Conservation (phyloP, 2,329 filamentous ascomycete species). For the Fusarium sulawesiense region DNA sequence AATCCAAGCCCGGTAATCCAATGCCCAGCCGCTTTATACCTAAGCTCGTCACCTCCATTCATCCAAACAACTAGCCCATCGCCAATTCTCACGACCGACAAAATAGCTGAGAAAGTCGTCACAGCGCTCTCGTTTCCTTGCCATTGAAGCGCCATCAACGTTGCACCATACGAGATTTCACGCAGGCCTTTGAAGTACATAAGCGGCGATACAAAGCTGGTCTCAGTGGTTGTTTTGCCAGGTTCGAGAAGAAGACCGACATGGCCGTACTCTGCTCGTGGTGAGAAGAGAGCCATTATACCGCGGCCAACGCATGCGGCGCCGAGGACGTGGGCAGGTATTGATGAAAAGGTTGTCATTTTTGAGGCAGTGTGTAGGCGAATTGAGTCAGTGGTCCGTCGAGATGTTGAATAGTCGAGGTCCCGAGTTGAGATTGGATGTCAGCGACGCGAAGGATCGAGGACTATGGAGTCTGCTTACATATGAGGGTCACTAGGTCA, state of each 20-base stretch:
- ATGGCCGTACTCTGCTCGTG: slow-evolving; percentile 41
- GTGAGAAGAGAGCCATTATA: slow-evolving; percentile 40
- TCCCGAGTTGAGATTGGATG: background rate
- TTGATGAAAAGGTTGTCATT: slow-evolving; percentile 42
- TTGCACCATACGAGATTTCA: slow-evolving; percentile 49
- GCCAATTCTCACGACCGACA: slow-evolving; percentile 48
- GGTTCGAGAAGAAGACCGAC: slow-evolving; percentile 43
- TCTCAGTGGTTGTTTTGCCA: too few species aligned
- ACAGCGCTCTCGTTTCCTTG: slow-evolving; percentile 47
- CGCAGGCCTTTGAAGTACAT: slow-evolving; percentile 53
- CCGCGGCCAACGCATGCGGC: slow-evolving; percentile 42
- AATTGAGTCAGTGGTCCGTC: background rate
- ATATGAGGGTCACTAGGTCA: background rate
- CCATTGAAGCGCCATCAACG: slow-evolving; percentile 46
- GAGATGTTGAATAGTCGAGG: background rate
- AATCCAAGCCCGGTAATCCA: slow-evolving; percentile 45
- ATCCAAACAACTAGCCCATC: slow-evolving; percentile 52
- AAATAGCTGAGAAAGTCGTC: slow-evolving; percentile 45
- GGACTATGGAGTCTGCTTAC: slow-evolving; percentile 7
- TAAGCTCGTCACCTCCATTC: slow-evolving; percentile 43
- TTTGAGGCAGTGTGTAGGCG: background rate
- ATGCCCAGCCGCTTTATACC: slow-evolving; percentile 42
- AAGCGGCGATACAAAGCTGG: slow-evolving; percentile 45
- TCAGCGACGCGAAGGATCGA: background rate
- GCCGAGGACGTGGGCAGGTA: slow-evolving; percentile 42